Conservation (phyloP, 1,139 yeast genomes). For the Candida smagusa region DNA sequence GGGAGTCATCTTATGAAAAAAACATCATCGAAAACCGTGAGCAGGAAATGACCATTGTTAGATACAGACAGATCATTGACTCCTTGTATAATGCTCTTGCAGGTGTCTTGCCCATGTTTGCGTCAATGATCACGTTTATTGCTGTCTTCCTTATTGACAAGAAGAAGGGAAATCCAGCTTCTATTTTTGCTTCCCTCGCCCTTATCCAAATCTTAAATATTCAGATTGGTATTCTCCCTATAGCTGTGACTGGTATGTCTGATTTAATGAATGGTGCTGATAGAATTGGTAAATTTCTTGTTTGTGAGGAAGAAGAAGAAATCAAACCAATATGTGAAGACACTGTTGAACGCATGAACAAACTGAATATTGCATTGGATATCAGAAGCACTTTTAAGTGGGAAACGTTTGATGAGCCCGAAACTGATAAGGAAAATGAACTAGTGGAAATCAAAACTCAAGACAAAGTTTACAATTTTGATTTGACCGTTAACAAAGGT, state of each 20-base stretch:
- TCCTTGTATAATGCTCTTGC: constrained; percentile 58
- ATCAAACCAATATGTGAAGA: background rate
- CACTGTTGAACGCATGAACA: constrained; percentile 15
- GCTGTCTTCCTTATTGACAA: constrained; percentile 51
- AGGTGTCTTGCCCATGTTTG: constrained; percentile 59
- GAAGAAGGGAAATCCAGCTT: constrained; percentile 54
- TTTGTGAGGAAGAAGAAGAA: constrained; percentile 11
- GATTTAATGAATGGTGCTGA: constrained; percentile 66
- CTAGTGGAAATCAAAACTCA: background rate
- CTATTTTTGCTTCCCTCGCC: constrained; percentile 73
- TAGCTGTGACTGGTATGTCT: constrained; percentile 62
- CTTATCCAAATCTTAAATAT: constrained; percentile 59
- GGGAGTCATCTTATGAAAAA: constrained; percentile 64
- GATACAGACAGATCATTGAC: constrained; percentile 50
- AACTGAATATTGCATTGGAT: constrained; percentile 35
- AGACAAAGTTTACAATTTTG: constrained; percentile 19
- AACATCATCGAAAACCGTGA: constrained; percentile 44
- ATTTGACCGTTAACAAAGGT: constrained; percentile 34
- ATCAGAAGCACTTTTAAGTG: constrained; percentile 63
- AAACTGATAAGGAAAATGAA: constrained; percentile 8
- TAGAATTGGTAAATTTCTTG: constrained; percentile 55
- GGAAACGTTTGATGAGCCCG: constrained; percentile 39
- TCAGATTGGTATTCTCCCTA: constrained; percentile 60
- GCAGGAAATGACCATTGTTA: constrained; percentile 46
- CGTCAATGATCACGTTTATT: constrained; percentile 73